phyloP scores from a whole-genome alignment of 2,329 filamentous ascomycete genomes.

The Thyridium curvatum region DNA sequence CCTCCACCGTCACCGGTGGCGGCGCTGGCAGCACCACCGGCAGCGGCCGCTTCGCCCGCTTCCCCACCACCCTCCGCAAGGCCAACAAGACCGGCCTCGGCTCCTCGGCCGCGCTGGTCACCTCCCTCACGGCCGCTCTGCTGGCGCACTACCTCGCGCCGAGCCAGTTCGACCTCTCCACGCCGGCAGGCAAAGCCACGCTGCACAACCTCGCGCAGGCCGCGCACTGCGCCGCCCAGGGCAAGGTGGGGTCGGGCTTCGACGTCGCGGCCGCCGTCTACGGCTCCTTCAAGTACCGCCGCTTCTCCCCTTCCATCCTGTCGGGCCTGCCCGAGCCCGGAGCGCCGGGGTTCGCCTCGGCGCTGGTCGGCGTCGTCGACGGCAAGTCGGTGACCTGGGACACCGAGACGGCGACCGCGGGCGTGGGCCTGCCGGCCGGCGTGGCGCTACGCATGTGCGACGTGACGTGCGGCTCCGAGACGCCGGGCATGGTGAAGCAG shows the following conservation, averaged over 20 bases:
- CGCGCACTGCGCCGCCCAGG: constrained; percentile 91
- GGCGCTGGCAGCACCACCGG: constrained; percentile 11
- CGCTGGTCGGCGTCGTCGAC: constrained; percentile 59
- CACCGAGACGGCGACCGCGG: constrained; percentile 54
- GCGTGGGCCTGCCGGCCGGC: constrained; percentile 64
- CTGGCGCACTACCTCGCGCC: constrained; percentile 67
- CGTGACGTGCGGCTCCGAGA: constrained; percentile 89
- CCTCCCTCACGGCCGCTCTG: constrained; percentile 72
- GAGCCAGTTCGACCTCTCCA: constrained; percentile 48
- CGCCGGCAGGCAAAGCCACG: constrained; percentile 46
- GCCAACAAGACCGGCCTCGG: constrained; percentile 96
- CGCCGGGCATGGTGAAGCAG: constrained; percentile 91
- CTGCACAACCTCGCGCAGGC: constrained; percentile 93
- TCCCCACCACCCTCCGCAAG: constrained; percentile 65
- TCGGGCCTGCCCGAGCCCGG: constrained; percentile 60
- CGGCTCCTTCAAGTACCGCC: constrained; percentile 82
- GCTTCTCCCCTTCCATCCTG: constrained; percentile 81
- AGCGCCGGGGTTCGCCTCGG: constrained; percentile 56
- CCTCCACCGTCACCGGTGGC: constrained; percentile 24
- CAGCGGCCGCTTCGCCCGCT: constrained; percentile 63
- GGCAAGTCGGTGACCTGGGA: constrained; percentile 70
- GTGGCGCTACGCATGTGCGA: constrained; percentile 87
- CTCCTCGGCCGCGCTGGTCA: constrained; percentile 90
- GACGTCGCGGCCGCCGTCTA: constrained; percentile 92
- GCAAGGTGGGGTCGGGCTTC: constrained; percentile 93